Percentiles rank a stretch among this genome's conserved stretches.
phyloP scores from a whole-genome alignment of 1,139 yeast species.

The Pichia cactophila region DNA sequence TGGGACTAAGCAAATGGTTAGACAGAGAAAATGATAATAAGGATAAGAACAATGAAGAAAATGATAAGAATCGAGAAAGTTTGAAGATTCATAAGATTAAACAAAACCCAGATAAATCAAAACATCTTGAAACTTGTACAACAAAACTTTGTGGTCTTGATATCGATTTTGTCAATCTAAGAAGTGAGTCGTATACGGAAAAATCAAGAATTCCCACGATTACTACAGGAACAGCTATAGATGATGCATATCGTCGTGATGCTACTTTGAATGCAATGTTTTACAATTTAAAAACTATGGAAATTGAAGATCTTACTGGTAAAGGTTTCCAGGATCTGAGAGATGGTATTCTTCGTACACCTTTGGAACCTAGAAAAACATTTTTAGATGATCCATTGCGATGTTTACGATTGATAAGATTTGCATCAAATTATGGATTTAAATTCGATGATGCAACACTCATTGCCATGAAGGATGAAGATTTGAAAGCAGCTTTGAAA shows the following conservation, averaged over 20 bases:
- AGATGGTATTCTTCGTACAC: conserved; percentile 73
- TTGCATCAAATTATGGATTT: conserved; percentile 76
- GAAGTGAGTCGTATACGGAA: conserved; percentile 78
- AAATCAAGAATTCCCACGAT: conserved; percentile 74
- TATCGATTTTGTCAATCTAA: conserved; percentile 83
- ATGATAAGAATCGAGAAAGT: conserved; percentile 28
- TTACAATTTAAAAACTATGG: conserved; percentile 60
- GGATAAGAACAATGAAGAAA: conserved; percentile 17
- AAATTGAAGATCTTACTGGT: conserved; percentile 80
- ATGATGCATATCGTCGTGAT: conserved; percentile 89
- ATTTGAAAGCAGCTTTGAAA: conserved; percentile 51
- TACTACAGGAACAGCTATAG: conserved; percentile 79
- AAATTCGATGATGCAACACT: conserved; percentile 51
- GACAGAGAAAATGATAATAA: conserved; percentile 30
- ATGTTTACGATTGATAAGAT: conserved; percentile 74
- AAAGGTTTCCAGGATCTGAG: conserved; percentile 65
- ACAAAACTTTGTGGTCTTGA: conserved; percentile 75
- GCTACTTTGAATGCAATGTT: conserved; percentile 91
- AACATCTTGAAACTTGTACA: conserved; percentile 94
- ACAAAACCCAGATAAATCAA: conserved; percentile 89
- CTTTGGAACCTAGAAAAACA: conserved; percentile 75
- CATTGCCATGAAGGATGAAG: conserved; percentile 55
- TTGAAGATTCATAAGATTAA: conserved; percentile 65
- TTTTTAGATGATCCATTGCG: conserved; percentile 91
- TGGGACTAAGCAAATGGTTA: conserved; percentile 50